Percentiles rank a stretch among this genome's conserved stretches.
Conservation (phyloP, 192 early-diverging fungal species). For the Rhizophagus prolifer region DNA sequence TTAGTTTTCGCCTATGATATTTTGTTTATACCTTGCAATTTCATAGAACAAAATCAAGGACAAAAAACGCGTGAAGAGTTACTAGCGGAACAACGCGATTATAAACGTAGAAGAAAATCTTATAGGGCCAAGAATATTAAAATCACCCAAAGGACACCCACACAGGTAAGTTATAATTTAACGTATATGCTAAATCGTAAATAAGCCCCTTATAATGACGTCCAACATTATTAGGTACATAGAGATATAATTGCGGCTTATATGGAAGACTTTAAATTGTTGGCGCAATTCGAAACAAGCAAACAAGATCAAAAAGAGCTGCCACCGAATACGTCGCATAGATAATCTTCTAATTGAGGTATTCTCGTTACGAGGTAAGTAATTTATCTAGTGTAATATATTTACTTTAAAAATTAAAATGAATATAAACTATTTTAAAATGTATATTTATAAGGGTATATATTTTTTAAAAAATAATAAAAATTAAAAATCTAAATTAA, state of each 20-base stretch:
- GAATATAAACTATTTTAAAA: not conserved
- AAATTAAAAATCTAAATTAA: not conserved
- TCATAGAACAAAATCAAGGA: constrained; percentile 23
- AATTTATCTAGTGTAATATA: too few relatives aligned
- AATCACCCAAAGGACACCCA: constrained; percentile 31
- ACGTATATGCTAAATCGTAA: not conserved
- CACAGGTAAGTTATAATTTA: constrained; percentile 21
- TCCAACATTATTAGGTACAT: constrained; percentile 15
- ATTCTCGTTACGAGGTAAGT: not conserved
- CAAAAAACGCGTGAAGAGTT: constrained; percentile 28
- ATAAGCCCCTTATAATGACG: not conserved
- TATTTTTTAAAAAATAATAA: not conserved
- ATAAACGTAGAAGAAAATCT: constrained; percentile 34
- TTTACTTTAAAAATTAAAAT: not conserved
- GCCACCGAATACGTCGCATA: not conserved
- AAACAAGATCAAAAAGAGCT: not conserved
- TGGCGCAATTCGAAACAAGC: constrained; percentile 20
- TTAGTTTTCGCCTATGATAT: not conserved
- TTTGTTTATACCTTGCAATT: not conserved
- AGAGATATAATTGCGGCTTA: constrained; percentile 28
- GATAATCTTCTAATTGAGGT: not conserved
- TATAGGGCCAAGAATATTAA: constrained; percentile 34
- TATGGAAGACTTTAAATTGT: constrained; percentile 32
- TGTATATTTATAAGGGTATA: too few relatives aligned
- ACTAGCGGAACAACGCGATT: constrained; percentile 31